Conservation (phyloP, 2,329 filamentous ascomycete genomes). For the Diplodia mutila region DNA sequence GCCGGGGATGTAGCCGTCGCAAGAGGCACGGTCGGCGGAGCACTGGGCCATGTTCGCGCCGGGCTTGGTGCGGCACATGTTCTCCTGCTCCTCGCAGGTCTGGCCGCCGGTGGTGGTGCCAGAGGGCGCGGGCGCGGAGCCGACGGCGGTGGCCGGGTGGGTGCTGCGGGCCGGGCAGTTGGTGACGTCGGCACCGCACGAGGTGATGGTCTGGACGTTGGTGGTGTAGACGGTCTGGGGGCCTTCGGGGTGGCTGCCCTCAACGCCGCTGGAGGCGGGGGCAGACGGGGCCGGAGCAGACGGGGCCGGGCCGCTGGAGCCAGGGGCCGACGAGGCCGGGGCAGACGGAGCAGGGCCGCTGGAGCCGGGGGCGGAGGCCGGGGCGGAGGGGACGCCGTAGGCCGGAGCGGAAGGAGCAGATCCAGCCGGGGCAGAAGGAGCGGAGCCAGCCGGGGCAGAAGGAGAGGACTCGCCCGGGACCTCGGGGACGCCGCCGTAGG, state of each 20-base stretch:
- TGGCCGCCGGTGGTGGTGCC: constrained; percentile 1
- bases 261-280: neutral
- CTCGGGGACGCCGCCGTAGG: no score
- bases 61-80: constrained; percentile 9
- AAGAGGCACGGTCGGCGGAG: neutral
- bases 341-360: neutral
- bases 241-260: neutral
- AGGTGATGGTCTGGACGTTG: constrained; percentile 24
- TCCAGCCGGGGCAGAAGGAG: neutral
- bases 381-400: constrained; percentile 1
- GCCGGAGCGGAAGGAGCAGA: constrained; percentile 23
- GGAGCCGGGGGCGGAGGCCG: neutral
- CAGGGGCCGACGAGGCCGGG: constrained; percentile 4
- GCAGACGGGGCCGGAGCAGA: constrained; percentile 9
- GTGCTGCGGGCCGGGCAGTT: constrained; percentile 11
- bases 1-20: constrained; percentile 16
- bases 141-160: neutral
- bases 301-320: neutral
- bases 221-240: constrained; percentile 21
- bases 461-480: no score
- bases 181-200: constrained; percentile 26
- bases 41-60: constrained; percentile 13
- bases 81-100: constrained; percentile 18
- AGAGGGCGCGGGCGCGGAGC: neutral
- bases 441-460: constrained; percentile 1